Evolutionary conservation across 2,329 filamentous ascomycete genomes (phyloP).

Genomic region (Aureobasidium melanogenum): DNA sequence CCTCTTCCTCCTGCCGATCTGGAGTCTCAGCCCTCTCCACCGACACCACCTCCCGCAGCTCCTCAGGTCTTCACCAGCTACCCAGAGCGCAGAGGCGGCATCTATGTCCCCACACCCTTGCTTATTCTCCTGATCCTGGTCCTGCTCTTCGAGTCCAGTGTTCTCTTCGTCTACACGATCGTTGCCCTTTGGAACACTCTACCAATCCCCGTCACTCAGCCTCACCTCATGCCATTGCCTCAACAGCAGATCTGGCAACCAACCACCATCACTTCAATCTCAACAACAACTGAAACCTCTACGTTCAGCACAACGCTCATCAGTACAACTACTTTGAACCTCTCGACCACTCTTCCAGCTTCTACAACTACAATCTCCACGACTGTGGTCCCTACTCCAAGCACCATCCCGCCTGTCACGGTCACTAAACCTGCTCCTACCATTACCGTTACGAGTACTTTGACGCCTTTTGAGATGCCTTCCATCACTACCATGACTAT

Average conservation of each 20-base stretch:
- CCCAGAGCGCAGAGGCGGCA: conserved; percentile 21
- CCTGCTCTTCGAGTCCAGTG: conserved; percentile 24
- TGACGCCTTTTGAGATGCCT: not conserved
- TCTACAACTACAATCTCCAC: not conserved
- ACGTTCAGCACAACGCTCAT: not conserved
- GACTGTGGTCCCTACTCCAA: not conserved
- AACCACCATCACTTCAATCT: not conserved
- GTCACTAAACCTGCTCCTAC: conserved; percentile 14
- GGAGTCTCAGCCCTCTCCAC: conserved; percentile 8
- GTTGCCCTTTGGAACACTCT: conserved; percentile 29
- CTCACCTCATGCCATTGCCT: not conserved
- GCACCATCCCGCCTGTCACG: not conserved
- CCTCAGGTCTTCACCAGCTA: conserved; percentile 21
- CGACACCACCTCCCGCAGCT: conserved; percentile 13
- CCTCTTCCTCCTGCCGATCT: conserved; percentile 17
- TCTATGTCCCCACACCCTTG: conserved; percentile 24
- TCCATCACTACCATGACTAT: conserved; percentile 12
- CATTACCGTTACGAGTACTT: conserved; percentile 8
- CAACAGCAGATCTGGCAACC: not conserved
- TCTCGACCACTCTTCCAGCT: not conserved
- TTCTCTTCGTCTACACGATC: conserved; percentile 30
- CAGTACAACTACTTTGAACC: not conserved
- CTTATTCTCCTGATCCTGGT: conserved; percentile 25
- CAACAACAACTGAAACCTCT: not conserved
- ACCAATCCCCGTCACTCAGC: conserved; percentile 21